Evolutionary conservation across 306 rosid species (phyloP), one percentile per base, ranked within the genome.

Genomic region (Crotalaria pallida): DNA sequence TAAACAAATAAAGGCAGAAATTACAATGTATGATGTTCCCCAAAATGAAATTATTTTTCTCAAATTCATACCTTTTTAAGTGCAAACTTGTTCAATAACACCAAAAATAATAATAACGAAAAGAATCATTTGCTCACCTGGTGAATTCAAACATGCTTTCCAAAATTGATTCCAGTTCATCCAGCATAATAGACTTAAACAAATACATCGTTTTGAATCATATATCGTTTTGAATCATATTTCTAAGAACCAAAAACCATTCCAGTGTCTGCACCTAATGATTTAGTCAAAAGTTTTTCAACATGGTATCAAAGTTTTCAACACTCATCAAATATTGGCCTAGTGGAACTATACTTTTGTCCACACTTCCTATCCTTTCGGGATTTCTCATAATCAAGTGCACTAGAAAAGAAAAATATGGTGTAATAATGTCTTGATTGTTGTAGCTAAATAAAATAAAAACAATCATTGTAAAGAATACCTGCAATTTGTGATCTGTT

Each of bases 401-500:
- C 43, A 73, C 10, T 38, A 65, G 45, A 62, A 18, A 26, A 24
- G 16, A 61, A 22, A 12, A 18, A 34, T 8, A 50, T 10, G n/a
- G 59, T 50, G 18, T 21, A 62, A 43, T 51, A 7, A 17, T 17
- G 65, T 58, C 17, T 34, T 44, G 52, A 72, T 65, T 45, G 52
- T 65, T 45, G 52, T 12, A 78, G 13, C 23, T 11, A 11, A 62
- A 44, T 71, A 48, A 55, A 34, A 31, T 52, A 23, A 52, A 29
- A 62, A 69, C 18, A 64, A 22, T 23, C 8, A 21, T 1, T 53
- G 22, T 17, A 71, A 53, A 47, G 24, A 64, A 19, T 76, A 94
- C 97, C 98, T 91, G 97, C 70, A 94, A 68, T 65, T 83, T 84
- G 62, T 63, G 76, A 64, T 86, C 78, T 9, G 76, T 91, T 72